These are phyloP conservation scores for Boletellus emodensis DNA, from an alignment of 768 basidiomycete genomes.

Conservation along the genomic window DNA sequence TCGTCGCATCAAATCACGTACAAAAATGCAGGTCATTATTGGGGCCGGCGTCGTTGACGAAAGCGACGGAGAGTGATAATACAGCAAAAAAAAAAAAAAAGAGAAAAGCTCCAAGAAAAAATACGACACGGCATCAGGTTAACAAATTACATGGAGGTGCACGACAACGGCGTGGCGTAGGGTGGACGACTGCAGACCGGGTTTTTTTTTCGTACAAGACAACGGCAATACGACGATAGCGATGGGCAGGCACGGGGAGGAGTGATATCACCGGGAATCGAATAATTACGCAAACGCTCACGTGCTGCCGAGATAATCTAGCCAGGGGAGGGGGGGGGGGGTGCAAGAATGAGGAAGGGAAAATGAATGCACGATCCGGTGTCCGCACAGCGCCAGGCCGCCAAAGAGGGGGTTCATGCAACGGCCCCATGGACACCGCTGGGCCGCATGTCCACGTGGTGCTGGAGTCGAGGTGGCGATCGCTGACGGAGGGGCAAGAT, in stretches of 20 bases:
- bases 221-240: constrained; percentile 18
- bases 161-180: no score
- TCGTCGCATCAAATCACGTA: background rate
- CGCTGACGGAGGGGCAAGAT: constrained; percentile 30
- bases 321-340: constrained; percentile 16
- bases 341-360: constrained; percentile 14
- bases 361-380: background rate
- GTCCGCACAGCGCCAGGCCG: constrained; percentile 19
- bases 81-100: constrained; percentile 27
- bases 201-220: background rate
- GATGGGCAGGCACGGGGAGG: background rate
- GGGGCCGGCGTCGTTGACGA: background rate
- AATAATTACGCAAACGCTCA: constrained; percentile 18
- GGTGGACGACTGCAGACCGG: background rate
- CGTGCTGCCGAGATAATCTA: constrained; percentile 15
- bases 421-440: constrained; percentile 29
- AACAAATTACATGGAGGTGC: no score
- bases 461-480: constrained; percentile 31
- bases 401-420: constrained; percentile 18
- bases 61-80: constrained; percentile 14
- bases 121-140: constrained; percentile 23
- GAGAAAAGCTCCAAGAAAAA: constrained; percentile 22
- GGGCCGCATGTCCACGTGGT: constrained; percentile 32
- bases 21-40: no score
- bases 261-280: background rate